Evolutionary conservation across 345 rosid species (phyloP), one percentile per base, ranked within the genome.

Genomic region (Pugionium cornutum): DNA sequence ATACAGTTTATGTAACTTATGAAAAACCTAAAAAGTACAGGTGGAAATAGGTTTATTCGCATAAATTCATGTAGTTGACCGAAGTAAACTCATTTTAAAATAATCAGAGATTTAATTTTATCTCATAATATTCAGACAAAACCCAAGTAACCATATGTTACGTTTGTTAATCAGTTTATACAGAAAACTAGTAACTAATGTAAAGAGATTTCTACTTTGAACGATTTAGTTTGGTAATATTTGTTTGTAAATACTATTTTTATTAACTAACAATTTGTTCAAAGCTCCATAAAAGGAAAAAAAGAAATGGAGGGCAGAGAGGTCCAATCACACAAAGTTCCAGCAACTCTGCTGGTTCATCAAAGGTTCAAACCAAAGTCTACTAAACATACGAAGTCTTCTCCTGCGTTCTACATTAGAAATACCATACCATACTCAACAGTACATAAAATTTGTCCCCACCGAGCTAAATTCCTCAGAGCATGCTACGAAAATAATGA

Each of bases 321-420:
- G 68, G 48, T 45, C 35, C 62, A 69, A 69, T 30, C 44, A 68
- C 42, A 60, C 46, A 44, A 9, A 66, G 68, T 35, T 46, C 26
- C 53, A 45, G 32, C 68, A 62, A 56, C 68, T 53, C 54, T 29
- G 10, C 54, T 53, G 42, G 63, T 6, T 37, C 68, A 53, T 18
- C 18, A 47, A 54, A 62, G 43, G 41, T 54, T 64, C 44, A 35
- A 29, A 53, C 41, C 62, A 59, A 59, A 66, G 67, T 66, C 39
- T 44, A 45, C 28, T 43, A 66, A 65, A 59, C 67, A 73, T 52
- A 73, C 25, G 10, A 40, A 35, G 61, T 72, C 47, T 49, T 72
- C 61, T 57, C 47, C 59, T 72, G 60, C 66, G 35, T 72, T 72
- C 76, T 65, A 58, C 70, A 72, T 50, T 57, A 28, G 39, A 50